Percentiles rank a stretch among this genome's conserved stretches.
These are phyloP conservation scores for Vitis hybrid DNA, from an alignment of 177 flowering plant genomes.

Conservation along the genomic window DNA sequence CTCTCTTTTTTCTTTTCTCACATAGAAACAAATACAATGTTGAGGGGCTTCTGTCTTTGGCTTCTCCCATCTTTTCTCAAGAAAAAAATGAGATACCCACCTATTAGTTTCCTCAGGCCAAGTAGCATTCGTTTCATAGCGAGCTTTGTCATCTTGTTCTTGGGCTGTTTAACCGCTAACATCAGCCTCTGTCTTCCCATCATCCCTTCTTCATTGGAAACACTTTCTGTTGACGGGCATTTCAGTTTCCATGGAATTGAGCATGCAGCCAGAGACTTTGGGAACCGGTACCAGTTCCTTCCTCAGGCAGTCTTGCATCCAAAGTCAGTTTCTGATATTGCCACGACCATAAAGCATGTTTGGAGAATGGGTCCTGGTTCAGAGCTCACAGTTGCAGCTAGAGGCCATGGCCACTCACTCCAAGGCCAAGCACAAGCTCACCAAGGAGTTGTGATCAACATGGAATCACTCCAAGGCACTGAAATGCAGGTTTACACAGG, in stretches of 20 bases:
- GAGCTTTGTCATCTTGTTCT: slow-evolving; percentile 41
- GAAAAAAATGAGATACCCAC: slow-evolving; percentile 35
- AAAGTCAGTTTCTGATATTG: slow-evolving; percentile 42
- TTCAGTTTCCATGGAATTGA: slow-evolving; percentile 48
- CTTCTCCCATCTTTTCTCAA: slow-evolving; percentile 13
- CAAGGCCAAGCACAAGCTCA: slow-evolving; percentile 53
- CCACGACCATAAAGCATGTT: slow-evolving; percentile 32
- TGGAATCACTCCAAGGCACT: slow-evolving; percentile 37
- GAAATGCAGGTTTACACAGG: slow-evolving; percentile 38
- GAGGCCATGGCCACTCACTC: slow-evolving; percentile 59
- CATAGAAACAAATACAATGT: slow-evolving; percentile 15
- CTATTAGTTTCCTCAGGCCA: slow-evolving; percentile 29
- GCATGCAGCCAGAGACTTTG: slow-evolving; percentile 48
- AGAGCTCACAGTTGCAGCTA: slow-evolving; percentile 47
- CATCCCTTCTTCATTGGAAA: slow-evolving; percentile 32
- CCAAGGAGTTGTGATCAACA: slow-evolving; percentile 43
- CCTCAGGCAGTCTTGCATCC: slow-evolving; percentile 47
- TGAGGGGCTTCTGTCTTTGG: slow-evolving; percentile 7
- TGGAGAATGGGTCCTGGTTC: slow-evolving; percentile 46
- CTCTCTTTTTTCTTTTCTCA: slow-evolving; percentile 30
- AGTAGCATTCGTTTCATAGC: slow-evolving; percentile 29
- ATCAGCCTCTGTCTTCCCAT: slow-evolving; percentile 39
- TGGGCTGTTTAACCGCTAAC: slow-evolving; percentile 40
- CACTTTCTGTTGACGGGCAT: slow-evolving; percentile 53
- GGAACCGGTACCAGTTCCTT: slow-evolving; percentile 39